These are phyloP conservation scores for Soucietia sequanensis DNA, from an alignment of 805 yeast species.

Conservation along the genomic window DNA sequence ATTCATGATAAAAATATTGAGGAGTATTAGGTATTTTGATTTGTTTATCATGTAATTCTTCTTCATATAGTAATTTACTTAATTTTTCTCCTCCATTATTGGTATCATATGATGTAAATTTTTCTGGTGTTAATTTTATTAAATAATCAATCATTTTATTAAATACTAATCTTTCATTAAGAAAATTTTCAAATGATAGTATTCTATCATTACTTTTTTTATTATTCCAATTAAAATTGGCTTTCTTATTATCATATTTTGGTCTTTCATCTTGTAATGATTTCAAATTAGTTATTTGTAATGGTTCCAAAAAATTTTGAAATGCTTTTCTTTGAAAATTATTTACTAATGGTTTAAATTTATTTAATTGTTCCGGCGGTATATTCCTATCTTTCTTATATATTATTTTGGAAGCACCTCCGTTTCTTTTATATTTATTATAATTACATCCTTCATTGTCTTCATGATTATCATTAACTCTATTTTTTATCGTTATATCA, in stretches of 20 bases:
- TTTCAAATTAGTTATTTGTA: conserved; percentile 33
- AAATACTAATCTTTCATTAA: conserved; percentile 28
- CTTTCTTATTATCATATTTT: conserved; percentile 20
- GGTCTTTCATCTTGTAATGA: conserved; percentile 22
- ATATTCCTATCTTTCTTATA: conserved; percentile 5
- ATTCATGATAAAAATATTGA: conserved; percentile 21
- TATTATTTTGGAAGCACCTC: background rate
- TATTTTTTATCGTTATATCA: too few relatives aligned
- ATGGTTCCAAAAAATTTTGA: conserved; percentile 34
- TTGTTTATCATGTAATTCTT: conserved; percentile 15
- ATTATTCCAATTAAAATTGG: conserved; percentile 25
- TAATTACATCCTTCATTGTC: too few relatives aligned
- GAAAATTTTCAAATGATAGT: conserved; percentile 21
- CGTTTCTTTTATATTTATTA: too few relatives aligned
- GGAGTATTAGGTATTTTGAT: conserved; percentile 14
- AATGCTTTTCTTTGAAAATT: conserved; percentile 20
- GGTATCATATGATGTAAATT: conserved; percentile 18
- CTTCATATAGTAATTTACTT: conserved; percentile 16
- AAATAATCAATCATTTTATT: conserved; percentile 31
- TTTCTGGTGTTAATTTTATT: conserved; percentile 29
- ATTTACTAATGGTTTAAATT: conserved; percentile 10
- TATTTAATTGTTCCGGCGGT: conserved; percentile 9
- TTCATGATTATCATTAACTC: too few relatives aligned
- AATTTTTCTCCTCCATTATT: conserved; percentile 10
- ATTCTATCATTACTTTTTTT: conserved; percentile 15